phyloP scores from a whole-genome alignment of 345 rosid genomes.

The Rhizophora mangle region DNA sequence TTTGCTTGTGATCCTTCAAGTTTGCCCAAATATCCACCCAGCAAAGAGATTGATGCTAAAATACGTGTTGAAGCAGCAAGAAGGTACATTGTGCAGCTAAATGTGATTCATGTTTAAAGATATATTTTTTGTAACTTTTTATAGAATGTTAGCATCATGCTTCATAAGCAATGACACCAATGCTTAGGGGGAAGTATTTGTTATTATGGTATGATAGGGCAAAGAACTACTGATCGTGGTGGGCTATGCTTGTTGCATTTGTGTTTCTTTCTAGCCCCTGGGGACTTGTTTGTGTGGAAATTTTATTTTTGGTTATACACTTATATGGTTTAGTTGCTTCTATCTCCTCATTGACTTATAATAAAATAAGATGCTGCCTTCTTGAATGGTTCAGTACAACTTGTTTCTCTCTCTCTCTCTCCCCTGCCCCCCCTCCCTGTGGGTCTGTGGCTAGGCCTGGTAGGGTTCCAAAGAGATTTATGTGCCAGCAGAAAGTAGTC shows the following conservation, averaged over 20 bases:
- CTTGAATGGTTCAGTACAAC: too few species aligned
- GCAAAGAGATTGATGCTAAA: constrained; percentile 95
- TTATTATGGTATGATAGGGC: neutral
- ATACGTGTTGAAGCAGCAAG: constrained; percentile 73
- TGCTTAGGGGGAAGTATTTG: neutral
- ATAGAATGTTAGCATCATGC: constrained; percentile 1
- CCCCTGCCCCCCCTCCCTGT: too few species aligned
- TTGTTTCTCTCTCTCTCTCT: too few species aligned
- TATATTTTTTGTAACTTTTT: neutral
- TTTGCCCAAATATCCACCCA: constrained; percentile 92
- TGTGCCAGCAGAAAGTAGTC: neutral
- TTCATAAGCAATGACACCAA: neutral
- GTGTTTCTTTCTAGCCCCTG: too few species aligned
- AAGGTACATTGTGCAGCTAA: constrained; percentile 39
- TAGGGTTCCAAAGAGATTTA: neutral
- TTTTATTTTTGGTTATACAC: too few species aligned
- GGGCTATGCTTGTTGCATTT: too few species aligned
- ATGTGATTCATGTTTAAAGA: neutral
- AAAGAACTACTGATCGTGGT: neutral
- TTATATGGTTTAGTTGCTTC: too few species aligned
- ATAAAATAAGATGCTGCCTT: too few species aligned
- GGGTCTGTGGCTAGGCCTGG: too few species aligned
- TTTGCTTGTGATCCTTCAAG: constrained; percentile 85
- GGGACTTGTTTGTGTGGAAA: too few species aligned
- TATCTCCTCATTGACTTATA: too few species aligned